phyloP scores from a whole-genome alignment of 208 protist species.

The Trypanosoma cruzi region DNA sequence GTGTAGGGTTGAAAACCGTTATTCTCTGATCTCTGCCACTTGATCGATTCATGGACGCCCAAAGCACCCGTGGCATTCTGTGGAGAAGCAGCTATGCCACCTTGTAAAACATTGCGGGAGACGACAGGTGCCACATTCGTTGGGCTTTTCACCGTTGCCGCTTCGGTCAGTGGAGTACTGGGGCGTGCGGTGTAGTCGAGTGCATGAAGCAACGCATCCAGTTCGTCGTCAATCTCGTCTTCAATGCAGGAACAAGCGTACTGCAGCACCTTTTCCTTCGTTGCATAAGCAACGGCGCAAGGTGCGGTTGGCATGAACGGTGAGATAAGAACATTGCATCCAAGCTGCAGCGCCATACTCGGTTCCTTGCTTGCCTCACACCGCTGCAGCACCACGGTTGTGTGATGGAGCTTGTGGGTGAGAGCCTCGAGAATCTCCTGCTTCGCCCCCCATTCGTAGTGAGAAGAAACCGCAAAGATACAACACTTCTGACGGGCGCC shows the following conservation, averaged over 20 bases:
- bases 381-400: slow-evolving; percentile 33
- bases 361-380: neutral
- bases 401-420: slow-evolving; percentile 27
- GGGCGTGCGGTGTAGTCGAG: neutral
- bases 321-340: slow-evolving; percentile 33
- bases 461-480: slow-evolving; percentile 48
- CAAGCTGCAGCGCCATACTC: slow-evolving; percentile 34
- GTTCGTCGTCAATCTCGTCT: slow-evolving; percentile 17
- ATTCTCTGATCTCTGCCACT: neutral
- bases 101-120: slow-evolving; percentile 3
- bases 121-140: neutral
- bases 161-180: neutral
- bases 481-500: slow-evolving; percentile 1
- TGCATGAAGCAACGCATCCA: slow-evolving; percentile 15
- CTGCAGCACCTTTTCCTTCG: slow-evolving; percentile 11
- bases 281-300: neutral
- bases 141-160: neutral
- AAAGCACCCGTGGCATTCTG: neutral
- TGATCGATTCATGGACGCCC: neutral
- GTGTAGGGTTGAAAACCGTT: neutral
- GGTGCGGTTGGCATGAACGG: neutral
- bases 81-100: neutral
- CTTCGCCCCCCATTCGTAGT: slow-evolving; percentile 29
- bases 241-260: slow-evolving; percentile 3
- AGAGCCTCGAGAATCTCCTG: slow-evolving; percentile 20